Evolutionary conservation across 805 yeast genomes (phyloP), one percentile per base, ranked within the genome.

Genomic region (Nakazawaea ernobii): DNA sequence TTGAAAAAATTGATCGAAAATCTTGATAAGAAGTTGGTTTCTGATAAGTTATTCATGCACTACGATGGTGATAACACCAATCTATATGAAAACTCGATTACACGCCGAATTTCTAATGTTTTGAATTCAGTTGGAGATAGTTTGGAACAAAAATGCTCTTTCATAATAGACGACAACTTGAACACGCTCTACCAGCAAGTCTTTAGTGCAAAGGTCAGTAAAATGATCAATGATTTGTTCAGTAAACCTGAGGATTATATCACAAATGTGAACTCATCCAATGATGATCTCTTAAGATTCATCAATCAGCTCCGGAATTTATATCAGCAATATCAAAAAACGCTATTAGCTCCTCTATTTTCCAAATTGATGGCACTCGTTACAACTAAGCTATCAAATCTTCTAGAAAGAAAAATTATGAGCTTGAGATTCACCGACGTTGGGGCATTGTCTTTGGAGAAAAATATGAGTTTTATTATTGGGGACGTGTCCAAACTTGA

Each of bases 391-490:
- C 29, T 87, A 26, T 80, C 89, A 1, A 67, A 67, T 17, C 55
- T 75, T 14, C 57, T 89, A 3, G 96, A 88, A 57, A 73, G 77
- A 52, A 82, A 82, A 55, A 68, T 92, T 28, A 78, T 92, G 80
- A 54, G 71, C 3, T 69, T 86, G 40, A 77, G 83, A 42, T 77
- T 79, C 45, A 42, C 46, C 9, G 45, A 46, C 13, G 15, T 35
- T 8, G 47, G 47, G 13, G 42, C 43, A 10, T 28, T 48, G 17
- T 8, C 37, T 9, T 68, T 94, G 43, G 98, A 94, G 53, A 79
- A 86, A 50, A 96, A 91, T 59, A 67, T 90, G 20, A 79, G 90
- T 41, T 71, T 78, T 27, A 73, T 92, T 32, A 86, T 94, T 43
- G 76, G 82, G 39, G 84, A 84, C 49, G 75, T 87, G 6, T 83